These are phyloP conservation scores for Populus trichocarpa DNA, from an alignment of 441 rosid genomes.

Conservation along the genomic window DNA sequence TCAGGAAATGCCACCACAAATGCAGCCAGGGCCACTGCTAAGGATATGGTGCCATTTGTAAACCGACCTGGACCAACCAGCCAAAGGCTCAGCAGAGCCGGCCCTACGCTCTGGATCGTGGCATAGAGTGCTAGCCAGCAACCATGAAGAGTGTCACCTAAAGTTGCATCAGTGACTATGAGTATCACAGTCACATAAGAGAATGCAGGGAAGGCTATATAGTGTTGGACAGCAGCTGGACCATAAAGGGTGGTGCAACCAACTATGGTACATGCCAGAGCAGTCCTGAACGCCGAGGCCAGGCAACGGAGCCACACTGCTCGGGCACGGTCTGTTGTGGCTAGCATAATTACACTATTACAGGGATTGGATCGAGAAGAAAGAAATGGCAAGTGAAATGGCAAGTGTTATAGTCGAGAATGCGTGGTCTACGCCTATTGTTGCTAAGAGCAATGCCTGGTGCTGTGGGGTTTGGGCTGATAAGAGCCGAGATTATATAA, in stretches of 20 bases:
- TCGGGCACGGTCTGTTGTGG: slow-evolving; percentile 10
- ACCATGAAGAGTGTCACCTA: slow-evolving; percentile 64
- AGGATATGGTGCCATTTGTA: slow-evolving; percentile 41
- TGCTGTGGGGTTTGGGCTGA: background rate
- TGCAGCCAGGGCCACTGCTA: slow-evolving; percentile 59
- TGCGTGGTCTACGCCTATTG: background rate
- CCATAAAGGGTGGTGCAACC: slow-evolving; percentile 58
- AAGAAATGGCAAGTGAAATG: background rate
- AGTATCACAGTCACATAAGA: slow-evolving; percentile 61
- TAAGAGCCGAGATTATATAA: background rate
- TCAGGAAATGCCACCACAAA: slow-evolving; percentile 57
- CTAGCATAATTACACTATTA: slow-evolving; percentile 14
- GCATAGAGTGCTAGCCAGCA: slow-evolving; percentile 82
- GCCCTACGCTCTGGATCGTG: slow-evolving; percentile 66
- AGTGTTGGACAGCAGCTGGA: slow-evolving; percentile 33
- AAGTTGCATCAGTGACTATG: slow-evolving; percentile 59
- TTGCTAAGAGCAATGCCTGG: background rate
- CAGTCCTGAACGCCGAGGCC: slow-evolving; percentile 58
- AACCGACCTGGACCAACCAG: slow-evolving; percentile 64
- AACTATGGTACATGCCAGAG: slow-evolving; percentile 63
- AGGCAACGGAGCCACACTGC: slow-evolving; percentile 50
- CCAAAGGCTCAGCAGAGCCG: slow-evolving; percentile 58
- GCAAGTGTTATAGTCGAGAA: too few species aligned
- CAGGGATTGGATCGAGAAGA: background rate
- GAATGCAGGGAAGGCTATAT: slow-evolving; percentile 58